Percentiles rank a stretch among this genome's conserved stretches.
Conservation (phyloP, 2,329 filamentous ascomycete species). For the Remersonia thermophila region DNA sequence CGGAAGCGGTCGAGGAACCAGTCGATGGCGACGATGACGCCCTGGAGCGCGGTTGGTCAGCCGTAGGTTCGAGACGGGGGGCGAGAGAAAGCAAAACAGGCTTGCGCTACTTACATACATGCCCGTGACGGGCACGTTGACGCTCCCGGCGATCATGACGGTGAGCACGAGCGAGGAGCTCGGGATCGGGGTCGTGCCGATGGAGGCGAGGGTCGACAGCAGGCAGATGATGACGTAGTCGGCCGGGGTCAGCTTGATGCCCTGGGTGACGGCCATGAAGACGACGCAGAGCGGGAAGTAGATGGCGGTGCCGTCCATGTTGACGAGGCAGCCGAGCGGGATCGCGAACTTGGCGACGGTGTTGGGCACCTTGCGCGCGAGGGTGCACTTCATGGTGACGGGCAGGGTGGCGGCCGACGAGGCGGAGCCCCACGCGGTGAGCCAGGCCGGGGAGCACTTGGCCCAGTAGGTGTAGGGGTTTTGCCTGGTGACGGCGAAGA, state of each 20-base stretch:
- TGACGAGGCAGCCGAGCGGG: constrained; percentile 36
- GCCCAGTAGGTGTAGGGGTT: constrained; percentile 39
- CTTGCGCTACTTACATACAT: no score
- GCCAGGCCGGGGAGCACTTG: constrained; percentile 37
- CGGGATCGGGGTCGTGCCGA: constrained; percentile 42
- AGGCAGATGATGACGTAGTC: constrained; percentile 38
- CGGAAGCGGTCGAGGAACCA: constrained; percentile 46
- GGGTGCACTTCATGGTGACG: constrained; percentile 32
- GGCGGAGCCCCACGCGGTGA: constrained; percentile 42
- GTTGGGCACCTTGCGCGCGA: constrained; percentile 29
- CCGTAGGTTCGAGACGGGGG: no score
- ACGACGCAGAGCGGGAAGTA: constrained; percentile 42
- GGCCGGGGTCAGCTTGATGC: constrained; percentile 27
- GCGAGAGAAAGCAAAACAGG: constrained; percentile 13
- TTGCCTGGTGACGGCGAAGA: constrained; percentile 27
- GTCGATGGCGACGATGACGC: constrained; percentile 37
- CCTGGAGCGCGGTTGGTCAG: constrained; percentile 17
- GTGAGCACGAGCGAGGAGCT: constrained; percentile 38
- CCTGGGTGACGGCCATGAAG: constrained; percentile 39
- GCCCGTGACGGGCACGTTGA: background rate
- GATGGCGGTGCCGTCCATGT: constrained; percentile 43
- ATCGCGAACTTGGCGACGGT: constrained; percentile 33
- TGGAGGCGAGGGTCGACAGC: constrained; percentile 38
- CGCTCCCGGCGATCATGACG: constrained; percentile 34
- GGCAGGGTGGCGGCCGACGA: constrained; percentile 40